These are phyloP conservation scores for Cordyceps tenuipes DNA, from an alignment of 2,329 filamentous ascomycete genomes.

Conservation along the genomic window DNA sequence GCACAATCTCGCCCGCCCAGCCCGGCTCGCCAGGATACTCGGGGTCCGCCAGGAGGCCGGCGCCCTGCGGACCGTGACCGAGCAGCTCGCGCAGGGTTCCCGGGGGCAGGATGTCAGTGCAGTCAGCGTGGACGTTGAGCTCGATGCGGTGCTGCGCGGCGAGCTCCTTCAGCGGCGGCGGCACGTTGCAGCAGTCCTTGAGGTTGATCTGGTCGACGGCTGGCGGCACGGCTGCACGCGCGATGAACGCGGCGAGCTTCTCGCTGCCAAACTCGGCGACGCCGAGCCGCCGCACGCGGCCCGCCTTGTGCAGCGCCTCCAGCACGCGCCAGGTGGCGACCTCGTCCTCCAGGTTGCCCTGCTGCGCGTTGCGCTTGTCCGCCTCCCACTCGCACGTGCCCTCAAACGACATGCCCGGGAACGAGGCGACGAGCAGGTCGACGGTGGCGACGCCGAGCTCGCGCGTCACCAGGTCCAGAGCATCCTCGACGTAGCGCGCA, in stretches of 20 bases:
- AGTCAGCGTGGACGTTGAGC: constrained; percentile 87
- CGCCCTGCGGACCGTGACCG: constrained; percentile 61
- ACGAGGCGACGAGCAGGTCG: constrained; percentile 85
- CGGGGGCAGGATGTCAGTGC: constrained; percentile 78
- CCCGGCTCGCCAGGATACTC: constrained; percentile 42
- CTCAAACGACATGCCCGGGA: constrained; percentile 88
- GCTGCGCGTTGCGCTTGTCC: constrained; percentile 50
- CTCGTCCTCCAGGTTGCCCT: constrained; percentile 60
- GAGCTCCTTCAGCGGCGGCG: constrained; percentile 73
- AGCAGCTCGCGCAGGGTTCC: constrained; percentile 81
- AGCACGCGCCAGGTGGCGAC: constrained; percentile 62
- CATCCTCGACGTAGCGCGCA: constrained; percentile 64
- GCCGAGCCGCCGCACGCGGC: constrained; percentile 67
- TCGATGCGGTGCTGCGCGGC: constrained; percentile 81
- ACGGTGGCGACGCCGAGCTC: constrained; percentile 69
- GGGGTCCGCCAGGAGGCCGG: constrained; percentile 62
- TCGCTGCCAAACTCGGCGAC: constrained; percentile 87
- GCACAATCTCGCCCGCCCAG: constrained; percentile 68
- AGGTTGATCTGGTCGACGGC: constrained; percentile 94
- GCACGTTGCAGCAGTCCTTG: constrained; percentile 91
- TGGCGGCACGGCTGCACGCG: constrained; percentile 61
- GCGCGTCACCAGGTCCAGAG: constrained; percentile 69
- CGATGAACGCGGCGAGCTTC: constrained; percentile 69
- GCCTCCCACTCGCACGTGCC: constrained; percentile 80
- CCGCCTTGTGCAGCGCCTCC: constrained; percentile 63